Base-by-base conservation (phyloP, 176 grass and related monocot species). In the Cymbopogon citratus region DNA sequence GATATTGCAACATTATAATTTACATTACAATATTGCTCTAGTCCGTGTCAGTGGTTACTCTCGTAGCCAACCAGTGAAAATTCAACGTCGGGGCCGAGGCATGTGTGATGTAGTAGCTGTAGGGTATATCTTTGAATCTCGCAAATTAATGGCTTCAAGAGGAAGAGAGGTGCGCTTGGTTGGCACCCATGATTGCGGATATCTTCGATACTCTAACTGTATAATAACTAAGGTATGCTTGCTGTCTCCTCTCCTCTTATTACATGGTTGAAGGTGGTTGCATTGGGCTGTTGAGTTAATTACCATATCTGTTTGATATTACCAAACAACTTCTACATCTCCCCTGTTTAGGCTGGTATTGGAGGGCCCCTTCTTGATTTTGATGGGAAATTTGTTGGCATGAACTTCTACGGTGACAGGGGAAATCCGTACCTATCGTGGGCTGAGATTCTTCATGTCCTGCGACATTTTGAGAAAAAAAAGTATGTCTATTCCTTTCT, bases 281-380 rank as follows among this genome's bases (percentile, higher is more conserved):
- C 34, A 23, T 23, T 19, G 1, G 34, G 8, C 11, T 69, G 18
- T 68, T 68, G 66, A 40, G 1, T 38, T 59, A 75, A 25, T 33
- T 59, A 25, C 12, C 31, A 38, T 59, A 75, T 60, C 12, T 75
- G 35, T 38, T 75, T 60, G 51, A n/a, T 33, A 39, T 34, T 66
- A 35, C 63, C 28, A 65, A 66, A 41, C 11, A 12, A 40, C 3
- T 36, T 59, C 19, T 59, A 5, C 21, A 75, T 75, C 11, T 59
- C 29, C 12, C 49, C 11, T 75, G 11, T 1, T 69, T 39, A 69
- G 66, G 66, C 9, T 69, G 66, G 66, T 19, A 69, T 69, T 69
- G 66, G 66, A 75, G 73, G 73, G 29, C 51, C 51, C 18, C 73
- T 73, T 51, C 71, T 75, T 75, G 21, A n/a, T 75, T 60, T 59